Percentiles rank a stretch among this genome's conserved stretches.
Conservation (phyloP, 441 rosid genomes). For the Populus hybrid region DNA sequence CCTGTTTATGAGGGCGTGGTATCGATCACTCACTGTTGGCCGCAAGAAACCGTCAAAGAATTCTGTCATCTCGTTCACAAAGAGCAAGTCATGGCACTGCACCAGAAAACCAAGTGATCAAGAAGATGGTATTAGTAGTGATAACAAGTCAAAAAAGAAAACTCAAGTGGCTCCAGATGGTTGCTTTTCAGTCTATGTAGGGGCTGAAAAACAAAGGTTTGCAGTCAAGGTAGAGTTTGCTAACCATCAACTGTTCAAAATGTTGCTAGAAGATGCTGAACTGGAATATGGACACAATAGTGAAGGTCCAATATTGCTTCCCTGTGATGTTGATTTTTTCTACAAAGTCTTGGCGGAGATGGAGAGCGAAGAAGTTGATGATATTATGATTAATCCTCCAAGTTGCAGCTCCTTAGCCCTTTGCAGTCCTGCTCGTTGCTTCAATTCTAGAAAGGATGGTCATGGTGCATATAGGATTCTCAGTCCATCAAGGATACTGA, state of each 20-base stretch:
- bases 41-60: conserved; percentile 7
- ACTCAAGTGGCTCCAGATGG: conserved; percentile 42
- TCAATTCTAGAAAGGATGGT: conserved; percentile 11
- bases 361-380: conserved; percentile 16
- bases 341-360: conserved; percentile 43
- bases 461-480: conserved; percentile 40
- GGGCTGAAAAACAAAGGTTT: conserved; percentile 48
- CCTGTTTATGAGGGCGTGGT: conserved; percentile 41
- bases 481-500: conserved; percentile 33
- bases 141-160: conserved; percentile 11
- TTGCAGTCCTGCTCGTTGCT: conserved; percentile 29
- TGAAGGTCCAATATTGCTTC: conserved; percentile 58
- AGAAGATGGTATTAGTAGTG: neutral
- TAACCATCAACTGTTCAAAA: conserved; percentile 56
- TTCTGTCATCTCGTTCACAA: conserved; percentile 11
- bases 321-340: conserved; percentile 54
- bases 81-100: conserved; percentile 42
- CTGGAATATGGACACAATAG: conserved; percentile 51
- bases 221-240: conserved; percentile 49
- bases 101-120: neutral
- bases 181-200: conserved; percentile 65
- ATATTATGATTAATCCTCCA: neutral
- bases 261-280: conserved; percentile 65
- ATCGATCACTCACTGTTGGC: conserved; percentile 27
- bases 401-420: conserved; percentile 26